phyloP scores from a whole-genome alignment of 176 grass and related monocot species.

The Otatea glauca region DNA sequence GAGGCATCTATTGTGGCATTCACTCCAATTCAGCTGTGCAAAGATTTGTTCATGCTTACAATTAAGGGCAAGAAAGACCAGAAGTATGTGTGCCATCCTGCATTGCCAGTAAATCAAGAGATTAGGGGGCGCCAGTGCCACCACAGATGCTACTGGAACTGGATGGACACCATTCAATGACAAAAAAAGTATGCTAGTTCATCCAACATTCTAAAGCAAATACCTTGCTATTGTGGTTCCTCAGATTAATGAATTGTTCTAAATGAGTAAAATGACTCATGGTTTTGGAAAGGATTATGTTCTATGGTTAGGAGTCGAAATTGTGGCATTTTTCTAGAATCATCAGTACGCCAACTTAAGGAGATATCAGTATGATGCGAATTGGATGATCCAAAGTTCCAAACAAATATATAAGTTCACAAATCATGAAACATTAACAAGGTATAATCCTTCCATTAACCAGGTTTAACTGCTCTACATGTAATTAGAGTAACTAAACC shows the following conservation, averaged over 20 bases:
- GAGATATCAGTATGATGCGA: not conserved
- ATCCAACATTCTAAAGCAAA: not conserved
- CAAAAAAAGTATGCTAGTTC: conserved; percentile 7
- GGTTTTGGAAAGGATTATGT: not conserved
- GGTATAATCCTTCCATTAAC: too few relatives aligned
- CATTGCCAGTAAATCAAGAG: conserved; percentile 40
- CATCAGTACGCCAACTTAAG: not conserved
- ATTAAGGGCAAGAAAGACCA: conserved; percentile 83
- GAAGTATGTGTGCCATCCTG: too few relatives aligned
- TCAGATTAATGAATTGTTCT: not conserved
- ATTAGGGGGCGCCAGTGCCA: not conserved
- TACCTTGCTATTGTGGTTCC: not conserved
- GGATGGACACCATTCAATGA: not conserved
- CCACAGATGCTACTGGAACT: not conserved
- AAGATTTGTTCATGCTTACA: conserved; percentile 49
- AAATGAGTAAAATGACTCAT: not conserved
- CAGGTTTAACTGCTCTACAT: too few relatives aligned
- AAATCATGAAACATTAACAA: too few relatives aligned
- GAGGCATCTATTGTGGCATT: too few relatives aligned
- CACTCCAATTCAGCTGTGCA: too few relatives aligned
- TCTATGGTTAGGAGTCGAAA: not conserved
- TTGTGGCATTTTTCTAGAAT: not conserved
- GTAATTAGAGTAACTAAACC: too few relatives aligned
- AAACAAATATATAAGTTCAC: not conserved
- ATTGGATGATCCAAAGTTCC: too few relatives aligned